Evolutionary conservation across 352 stramenopile genomes (phyloP), one percentile per base, ranked within the genome.

Genomic region (Hyphochytrium catenoides): DNA sequence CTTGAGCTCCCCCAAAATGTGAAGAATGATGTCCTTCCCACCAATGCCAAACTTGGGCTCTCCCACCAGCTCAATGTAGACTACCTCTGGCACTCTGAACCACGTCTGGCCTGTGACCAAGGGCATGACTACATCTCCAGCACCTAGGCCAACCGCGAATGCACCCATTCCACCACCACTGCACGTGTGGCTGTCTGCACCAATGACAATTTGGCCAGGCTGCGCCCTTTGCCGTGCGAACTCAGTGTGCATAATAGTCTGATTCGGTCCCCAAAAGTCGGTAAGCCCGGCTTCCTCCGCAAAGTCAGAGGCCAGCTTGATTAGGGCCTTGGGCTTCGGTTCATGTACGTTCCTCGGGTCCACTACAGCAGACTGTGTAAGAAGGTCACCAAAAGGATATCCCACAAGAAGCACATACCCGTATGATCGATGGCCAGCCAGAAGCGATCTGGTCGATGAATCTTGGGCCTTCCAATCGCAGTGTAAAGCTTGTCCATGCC

Each of bases 241-340:
- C 43, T 77, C 62, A 0, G 66, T 79, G 56, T 79, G 66, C 59
- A 79, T 73, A 56, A 79, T 79, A 48, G 66, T 79, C 3, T 63
- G 76, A 50, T 79, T 79, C 41, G 66, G 57, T 0, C 55, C 63
- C 52, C 65, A 70, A 42, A 77, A 79, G 52, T 79, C 60, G 5
- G 62, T 73, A 19, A 79, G 50, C 0, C 48, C 47, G 40, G 74
- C 62, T 29, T 68, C 61, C 20, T 58, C 43, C n/a, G 66, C 66
- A 39, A 79, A 79, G 26, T 73, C 56, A 17, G 62, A 72, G 34
- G 62, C 74, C 43, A 72, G 53, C 26, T 79, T 59, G 44, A 79
- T 79, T 33, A 79, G 57, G 37, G 62, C 60, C 39, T 75, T 51
- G 41, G 76, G 66, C 51, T 74, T 74, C 35, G 66, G 61, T 44